Evolutionary conservation across 2,329 filamentous ascomycete genomes (phyloP), one percentile per base, ranked within the genome.

Genomic region (Chalara sp.): DNA sequence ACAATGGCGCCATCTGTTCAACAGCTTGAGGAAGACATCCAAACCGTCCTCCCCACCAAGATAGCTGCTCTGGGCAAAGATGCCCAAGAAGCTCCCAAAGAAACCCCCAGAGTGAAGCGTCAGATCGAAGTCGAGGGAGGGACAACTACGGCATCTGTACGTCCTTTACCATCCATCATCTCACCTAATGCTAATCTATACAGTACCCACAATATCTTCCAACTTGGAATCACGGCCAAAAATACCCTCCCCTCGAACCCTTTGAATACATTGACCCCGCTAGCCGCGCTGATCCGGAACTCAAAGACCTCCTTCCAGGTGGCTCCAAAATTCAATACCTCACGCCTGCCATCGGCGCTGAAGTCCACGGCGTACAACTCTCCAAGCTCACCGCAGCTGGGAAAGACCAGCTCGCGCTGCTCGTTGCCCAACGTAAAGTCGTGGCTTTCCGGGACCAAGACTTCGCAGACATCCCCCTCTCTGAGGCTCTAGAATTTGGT

Each of bases 371-470:
- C 37, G 71, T 91, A 31, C 87, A 92, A 67, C 71, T 92, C 32
- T 87, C 80, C 69, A 75, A 77, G 55, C 75, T 92, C 10, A 80
- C 72, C 48, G 69, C 81, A 42, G 80, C 82, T 12, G 86, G 83
- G 49, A 89, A 89, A 84, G 90, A 61, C 21, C 84, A 92, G 65
- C 75, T 92, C 5, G 87, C 88, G 1, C 79, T 84, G 21, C 82
- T 86, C 56, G 84, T 90, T 10, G 83, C 87, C 8, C 77, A 89
- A 69, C 81, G 86, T 62, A 90, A 89, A 63, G 86, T 91, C 5
- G 86, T 89, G 12, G 81, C 84, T 32, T 91, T 92, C 75, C 81
- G 86, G 29, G 76, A 83, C 61, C 87, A 91, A 63, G 84, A 91
- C 65, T 83, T 86, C 57, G 80, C 80, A 39, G 75, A 86, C 56